These are phyloP conservation scores for Saccharomyces hybrid DNA, from an alignment of 1,139 yeast genomes.

Conservation along the genomic window DNA sequence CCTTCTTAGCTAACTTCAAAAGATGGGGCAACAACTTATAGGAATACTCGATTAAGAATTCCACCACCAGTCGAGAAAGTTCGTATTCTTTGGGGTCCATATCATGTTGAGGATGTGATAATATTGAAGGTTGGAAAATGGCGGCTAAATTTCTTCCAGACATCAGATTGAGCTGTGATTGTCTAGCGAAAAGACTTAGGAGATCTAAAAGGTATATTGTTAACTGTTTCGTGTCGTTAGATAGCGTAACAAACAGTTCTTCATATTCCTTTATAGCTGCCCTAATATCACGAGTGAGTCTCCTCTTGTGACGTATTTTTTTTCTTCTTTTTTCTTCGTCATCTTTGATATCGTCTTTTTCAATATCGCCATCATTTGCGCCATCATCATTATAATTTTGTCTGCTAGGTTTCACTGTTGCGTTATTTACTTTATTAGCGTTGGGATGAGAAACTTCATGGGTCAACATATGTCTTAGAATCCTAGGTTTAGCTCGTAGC, in stretches of 20 bases:
- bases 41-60: conserved; percentile 81
- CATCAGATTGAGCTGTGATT: conserved; percentile 76
- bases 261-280: conserved; percentile 69
- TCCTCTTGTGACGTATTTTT: conserved; percentile 35
- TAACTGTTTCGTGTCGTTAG: conserved; percentile 56
- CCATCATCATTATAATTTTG: conserved; percentile 8
- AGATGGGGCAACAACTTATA: conserved; percentile 63
- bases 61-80: conserved; percentile 77
- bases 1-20: conserved; percentile 30
- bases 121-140: conserved; percentile 88
- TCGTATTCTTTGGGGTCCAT: conserved; percentile 89
- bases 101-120: conserved; percentile 89
- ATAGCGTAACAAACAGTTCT: conserved; percentile 45
- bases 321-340: conserved; percentile 31
- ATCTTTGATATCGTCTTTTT: conserved; percentile 29
- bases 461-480: conserved; percentile 27
- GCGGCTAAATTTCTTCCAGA: conserved; percentile 91
- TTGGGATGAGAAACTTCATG: conserved; percentile 17
- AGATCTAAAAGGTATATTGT: conserved; percentile 81
- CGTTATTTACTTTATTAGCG: conserved; percentile 13
- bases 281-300: conserved; percentile 50
- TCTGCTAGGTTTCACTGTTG: not conserved
- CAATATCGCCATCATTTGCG: conserved; percentile 14
- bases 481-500: conserved; percentile 37
- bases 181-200: conserved; percentile 76